Evolutionary conservation across 1,284 basidiomycete genomes (phyloP).

Genomic region (Meira nashicola): DNA sequence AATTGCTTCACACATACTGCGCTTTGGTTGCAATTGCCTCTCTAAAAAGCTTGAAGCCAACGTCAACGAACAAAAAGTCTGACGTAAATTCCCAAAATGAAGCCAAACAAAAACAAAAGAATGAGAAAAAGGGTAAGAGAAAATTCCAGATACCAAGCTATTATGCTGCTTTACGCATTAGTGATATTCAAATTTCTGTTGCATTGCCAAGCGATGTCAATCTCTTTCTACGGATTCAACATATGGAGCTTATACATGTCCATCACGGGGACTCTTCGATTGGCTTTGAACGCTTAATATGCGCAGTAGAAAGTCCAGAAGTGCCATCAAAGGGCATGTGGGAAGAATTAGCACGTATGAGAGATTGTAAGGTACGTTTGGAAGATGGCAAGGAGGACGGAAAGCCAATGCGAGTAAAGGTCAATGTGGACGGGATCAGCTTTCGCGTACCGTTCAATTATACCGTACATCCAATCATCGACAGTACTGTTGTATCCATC

Average conservation of each 20-base stretch:
- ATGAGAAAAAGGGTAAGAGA: background rate
- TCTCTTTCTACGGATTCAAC: slow-evolving; percentile 37
- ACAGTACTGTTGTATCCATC: slow-evolving; percentile 54
- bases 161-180: background rate
- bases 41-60: slow-evolving; percentile 55
- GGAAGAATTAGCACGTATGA: slow-evolving; percentile 72
- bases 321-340: slow-evolving; percentile 57
- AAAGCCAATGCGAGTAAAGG: slow-evolving; percentile 29
- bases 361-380: slow-evolving; percentile 56
- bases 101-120: slow-evolving; percentile 2
- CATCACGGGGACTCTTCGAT: slow-evolving; percentile 16
- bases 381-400: slow-evolving; percentile 53
- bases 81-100: background rate
- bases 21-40: slow-evolving; percentile 64
- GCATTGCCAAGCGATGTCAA: slow-evolving; percentile 47
- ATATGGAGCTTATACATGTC: slow-evolving; percentile 18
- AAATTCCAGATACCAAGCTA: background rate
- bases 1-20: slow-evolving; percentile 71
- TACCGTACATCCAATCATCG: slow-evolving; percentile 60
- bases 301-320: slow-evolving; percentile 56
- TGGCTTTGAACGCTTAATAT: slow-evolving; percentile 52
- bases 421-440: slow-evolving; percentile 65
- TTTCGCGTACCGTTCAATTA: slow-evolving; percentile 77
- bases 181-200: slow-evolving; percentile 44
- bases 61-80: background rate